A percentile compares a stretch with the other conserved stretches of the same genome.
Evolutionary conservation across 441 rosid genomes (phyloP).

Genomic region (Omphalea diandra): DNA sequence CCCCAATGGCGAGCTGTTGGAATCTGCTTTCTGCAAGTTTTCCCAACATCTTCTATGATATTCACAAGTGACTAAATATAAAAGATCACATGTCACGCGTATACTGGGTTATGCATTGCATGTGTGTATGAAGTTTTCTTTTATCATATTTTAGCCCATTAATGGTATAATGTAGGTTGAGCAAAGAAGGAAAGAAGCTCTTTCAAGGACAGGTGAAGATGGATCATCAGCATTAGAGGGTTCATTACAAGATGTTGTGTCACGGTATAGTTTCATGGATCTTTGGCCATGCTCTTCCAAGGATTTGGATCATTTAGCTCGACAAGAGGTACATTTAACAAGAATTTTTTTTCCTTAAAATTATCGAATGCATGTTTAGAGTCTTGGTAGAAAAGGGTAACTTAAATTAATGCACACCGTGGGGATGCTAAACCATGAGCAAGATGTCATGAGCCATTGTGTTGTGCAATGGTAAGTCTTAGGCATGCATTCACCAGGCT

Average conservation of each 20-base stretch:
- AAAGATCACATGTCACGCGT: too few relatives aligned
- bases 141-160: slow-evolving; percentile 9
- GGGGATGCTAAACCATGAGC: neutral
- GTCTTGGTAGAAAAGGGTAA: neutral
- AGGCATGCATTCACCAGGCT: neutral
- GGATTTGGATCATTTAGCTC: slow-evolving; percentile 84
- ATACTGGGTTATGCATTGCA: too few relatives aligned
- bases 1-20: too few relatives aligned
- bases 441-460: neutral
- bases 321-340: slow-evolving; percentile 74
- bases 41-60: too few relatives aligned
- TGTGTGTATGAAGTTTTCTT: neutral
- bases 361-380: neutral
- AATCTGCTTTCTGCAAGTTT: too few relatives aligned
- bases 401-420: neutral
- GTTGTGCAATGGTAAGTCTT: neutral
- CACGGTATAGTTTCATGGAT: slow-evolving; percentile 94
- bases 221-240: slow-evolving; percentile 56
- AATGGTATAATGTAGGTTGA: slow-evolving; percentile 57
- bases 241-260: slow-evolving; percentile 76
- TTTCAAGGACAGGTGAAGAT: slow-evolving; percentile 69
- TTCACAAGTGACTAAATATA: too few relatives aligned
- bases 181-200: slow-evolving; percentile 95
- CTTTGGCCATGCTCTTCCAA: slow-evolving; percentile 89
- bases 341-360: neutral